phyloP scores from a whole-genome alignment of 371 early-diverging fungal species.

The Mucor piriformis region DNA sequence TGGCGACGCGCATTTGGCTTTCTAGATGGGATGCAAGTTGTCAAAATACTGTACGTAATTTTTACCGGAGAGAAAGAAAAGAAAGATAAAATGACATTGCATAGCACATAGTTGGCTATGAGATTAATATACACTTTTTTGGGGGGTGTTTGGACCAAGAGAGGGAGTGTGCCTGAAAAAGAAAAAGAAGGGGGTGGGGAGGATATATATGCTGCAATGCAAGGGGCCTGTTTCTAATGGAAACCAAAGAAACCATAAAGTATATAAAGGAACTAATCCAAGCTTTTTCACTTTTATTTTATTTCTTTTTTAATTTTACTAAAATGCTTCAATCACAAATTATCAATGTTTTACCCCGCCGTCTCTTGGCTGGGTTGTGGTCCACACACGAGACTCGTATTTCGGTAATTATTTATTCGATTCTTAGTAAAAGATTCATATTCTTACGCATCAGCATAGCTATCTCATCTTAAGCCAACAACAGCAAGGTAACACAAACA shows the following conservation, averaged over 20 bases:
- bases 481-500: conserved; percentile 2
- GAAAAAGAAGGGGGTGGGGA: neutral
- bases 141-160: neutral
- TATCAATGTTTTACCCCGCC: conserved; percentile 42
- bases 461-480: conserved; percentile 19
- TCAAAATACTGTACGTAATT: conserved; percentile 22
- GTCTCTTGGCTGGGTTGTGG: conserved; percentile 42
- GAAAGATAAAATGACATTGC: neutral
- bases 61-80: conserved; percentile 7
- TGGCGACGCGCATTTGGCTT: neutral
- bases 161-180: conserved; percentile 3
- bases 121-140: conserved; percentile 2
- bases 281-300: conserved; percentile 3
- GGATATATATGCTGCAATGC: conserved; percentile 11
- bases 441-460: too few species aligned
- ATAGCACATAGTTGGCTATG: conserved; percentile 8
- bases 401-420: conserved; percentile 27
- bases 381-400: conserved; percentile 44
- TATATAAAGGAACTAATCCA: conserved; percentile 3
- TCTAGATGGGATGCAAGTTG: conserved; percentile 14
- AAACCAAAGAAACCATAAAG: conserved; percentile 19
- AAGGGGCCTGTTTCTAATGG: conserved; percentile 21
- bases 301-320: conserved; percentile 1
- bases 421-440: neutral
- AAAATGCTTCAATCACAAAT: conserved; percentile 48